Conservation (phyloP, 2,329 filamentous ascomycete species). For the Coleophoma crateriformis region DNA sequence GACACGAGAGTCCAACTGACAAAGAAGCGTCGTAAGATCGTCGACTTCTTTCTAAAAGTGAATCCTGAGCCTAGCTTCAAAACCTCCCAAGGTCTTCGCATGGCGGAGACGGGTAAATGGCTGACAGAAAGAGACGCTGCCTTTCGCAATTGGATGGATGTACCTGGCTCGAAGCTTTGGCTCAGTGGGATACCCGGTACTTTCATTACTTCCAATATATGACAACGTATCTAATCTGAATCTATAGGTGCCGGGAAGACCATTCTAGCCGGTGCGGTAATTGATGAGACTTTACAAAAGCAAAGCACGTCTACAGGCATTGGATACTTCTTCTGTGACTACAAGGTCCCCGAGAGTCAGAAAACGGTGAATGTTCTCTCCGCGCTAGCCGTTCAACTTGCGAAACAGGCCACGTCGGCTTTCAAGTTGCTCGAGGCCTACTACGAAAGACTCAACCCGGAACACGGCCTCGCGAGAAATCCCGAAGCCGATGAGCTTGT, state of each 20-base stretch:
- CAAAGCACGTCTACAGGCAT: constrained; percentile 1
- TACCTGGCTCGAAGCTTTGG: no score
- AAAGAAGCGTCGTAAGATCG: no score
- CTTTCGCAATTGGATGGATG: no score
- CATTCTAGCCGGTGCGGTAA: constrained; percentile 5
- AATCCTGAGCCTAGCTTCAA: no score
- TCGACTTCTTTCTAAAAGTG: no score
- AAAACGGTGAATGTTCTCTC: constrained; percentile 12
- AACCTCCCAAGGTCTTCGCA: no score
- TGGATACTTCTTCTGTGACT: constrained; percentile 22
- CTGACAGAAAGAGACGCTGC: no score
- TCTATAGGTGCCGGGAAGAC: constrained; percentile 11
- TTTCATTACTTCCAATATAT: no score
- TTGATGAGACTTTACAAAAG: constrained; percentile 5
- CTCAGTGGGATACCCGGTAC: no score
- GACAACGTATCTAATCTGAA: no score
- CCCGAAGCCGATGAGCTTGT: neutral
- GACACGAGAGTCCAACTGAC: no score
- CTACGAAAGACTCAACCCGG: neutral
- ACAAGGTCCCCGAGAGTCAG: constrained; percentile 14
- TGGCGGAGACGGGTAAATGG: no score
- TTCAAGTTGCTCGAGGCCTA: neutral
- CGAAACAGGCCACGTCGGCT: neutral
- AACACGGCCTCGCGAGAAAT: neutral
- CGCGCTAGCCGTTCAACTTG: neutral